Evolutionary conservation across 345 rosid species (phyloP).

Genomic region (Trapa bicornis): DNA sequence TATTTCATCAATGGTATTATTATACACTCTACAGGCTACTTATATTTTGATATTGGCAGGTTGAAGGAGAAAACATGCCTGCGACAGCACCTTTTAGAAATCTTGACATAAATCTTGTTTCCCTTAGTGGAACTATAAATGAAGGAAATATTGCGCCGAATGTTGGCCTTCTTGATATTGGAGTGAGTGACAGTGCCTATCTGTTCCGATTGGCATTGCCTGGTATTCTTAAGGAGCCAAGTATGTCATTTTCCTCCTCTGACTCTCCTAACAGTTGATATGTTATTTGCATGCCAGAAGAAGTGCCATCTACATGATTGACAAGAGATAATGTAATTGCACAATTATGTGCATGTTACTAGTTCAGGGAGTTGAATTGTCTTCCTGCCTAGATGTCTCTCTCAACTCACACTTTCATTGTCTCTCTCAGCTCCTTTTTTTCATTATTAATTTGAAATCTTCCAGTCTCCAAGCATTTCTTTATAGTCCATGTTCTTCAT

Average conservation of each 20-base stretch:
- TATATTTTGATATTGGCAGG: neutral
- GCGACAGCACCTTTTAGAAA: slow-evolving; percentile 8
- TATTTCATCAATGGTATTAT: neutral
- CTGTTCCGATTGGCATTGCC: slow-evolving; percentile 63
- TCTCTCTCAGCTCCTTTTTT: neutral
- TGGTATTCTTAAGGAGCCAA: slow-evolving; percentile 34
- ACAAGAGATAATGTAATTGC: neutral
- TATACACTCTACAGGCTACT: neutral
- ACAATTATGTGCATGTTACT: neutral
- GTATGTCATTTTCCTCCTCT: slow-evolving; percentile 18
- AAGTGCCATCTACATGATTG: neutral
- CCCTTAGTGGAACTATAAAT: slow-evolving; percentile 48
- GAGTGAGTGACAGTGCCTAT: slow-evolving; percentile 50
- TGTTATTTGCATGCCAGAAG: no score
- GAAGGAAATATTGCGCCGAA: slow-evolving; percentile 36
- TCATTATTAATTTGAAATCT: neutral
- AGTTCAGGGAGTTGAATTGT: neutral
- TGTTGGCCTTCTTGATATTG: slow-evolving; percentile 56
- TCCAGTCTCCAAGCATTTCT: neutral
- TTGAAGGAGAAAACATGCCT: slow-evolving; percentile 11
- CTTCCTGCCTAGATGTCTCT: neutral
- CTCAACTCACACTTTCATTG: neutral
- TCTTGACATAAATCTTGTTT: slow-evolving; percentile 20
- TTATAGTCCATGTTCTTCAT: neutral
- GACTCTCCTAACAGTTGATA: no score